Evolutionary conservation across 2,329 filamentous ascomycete genomes (phyloP).

Genomic region (Cladosporium sp.): DNA sequence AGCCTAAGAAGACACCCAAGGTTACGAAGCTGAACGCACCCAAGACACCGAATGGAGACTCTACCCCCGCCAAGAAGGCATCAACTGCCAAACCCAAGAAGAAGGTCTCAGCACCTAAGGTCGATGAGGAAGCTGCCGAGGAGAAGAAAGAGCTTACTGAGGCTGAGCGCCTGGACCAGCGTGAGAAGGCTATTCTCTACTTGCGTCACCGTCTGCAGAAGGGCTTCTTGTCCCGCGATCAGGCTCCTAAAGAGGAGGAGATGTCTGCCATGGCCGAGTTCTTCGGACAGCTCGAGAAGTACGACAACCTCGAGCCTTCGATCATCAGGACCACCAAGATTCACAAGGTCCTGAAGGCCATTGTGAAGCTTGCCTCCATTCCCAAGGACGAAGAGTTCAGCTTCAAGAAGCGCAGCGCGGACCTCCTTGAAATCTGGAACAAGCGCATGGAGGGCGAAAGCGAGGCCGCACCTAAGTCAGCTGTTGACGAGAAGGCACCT

Average conservation of each 20-base stretch:
- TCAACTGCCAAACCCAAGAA: conserved; percentile 59
- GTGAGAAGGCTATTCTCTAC: conserved; percentile 76
- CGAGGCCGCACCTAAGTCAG: conserved; percentile 26
- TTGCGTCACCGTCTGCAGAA: conserved; percentile 93
- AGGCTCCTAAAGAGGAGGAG: conserved; percentile 81
- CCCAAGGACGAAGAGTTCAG: conserved; percentile 85
- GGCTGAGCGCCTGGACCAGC: conserved; percentile 58
- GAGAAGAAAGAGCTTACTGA: conserved; percentile 57
- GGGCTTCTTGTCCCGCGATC: conserved; percentile 82
- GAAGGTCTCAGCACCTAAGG: conserved; percentile 53
- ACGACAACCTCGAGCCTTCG: conserved; percentile 78
- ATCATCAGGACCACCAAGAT: conserved; percentile 95
- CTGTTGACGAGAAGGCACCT: conserved; percentile 38
- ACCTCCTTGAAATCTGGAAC: conserved; percentile 86
- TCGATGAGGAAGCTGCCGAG: conserved; percentile 59
- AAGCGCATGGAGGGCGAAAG: conserved; percentile 60
- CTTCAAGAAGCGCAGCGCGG: conserved; percentile 82
- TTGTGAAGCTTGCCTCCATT: conserved; percentile 83
- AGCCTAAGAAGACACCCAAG: conserved; percentile 55
- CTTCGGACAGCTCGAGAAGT: conserved; percentile 77
- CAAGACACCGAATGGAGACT: conserved; percentile 44
- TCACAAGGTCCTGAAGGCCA: conserved; percentile 95
- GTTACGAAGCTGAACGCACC: conserved; percentile 50
- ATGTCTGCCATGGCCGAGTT: conserved; percentile 78
- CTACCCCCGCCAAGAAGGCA: conserved; percentile 40